Percentiles rank a stretch among this genome's conserved stretches.
Conservation (phyloP, 192 early-diverging fungal genomes). For the Entomortierella chlamydospora region DNA sequence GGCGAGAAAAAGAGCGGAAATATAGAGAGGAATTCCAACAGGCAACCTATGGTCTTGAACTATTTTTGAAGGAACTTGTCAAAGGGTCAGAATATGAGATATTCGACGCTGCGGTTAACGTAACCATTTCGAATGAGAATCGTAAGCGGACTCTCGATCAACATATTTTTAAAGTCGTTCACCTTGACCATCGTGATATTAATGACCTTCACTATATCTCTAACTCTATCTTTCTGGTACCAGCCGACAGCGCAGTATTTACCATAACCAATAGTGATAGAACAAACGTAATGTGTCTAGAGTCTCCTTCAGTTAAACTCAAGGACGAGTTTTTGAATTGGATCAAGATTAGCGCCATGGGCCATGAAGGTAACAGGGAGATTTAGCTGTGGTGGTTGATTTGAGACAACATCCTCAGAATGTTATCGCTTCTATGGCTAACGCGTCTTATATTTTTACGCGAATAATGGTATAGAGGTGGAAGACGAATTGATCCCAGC, state of each 20-base stretch:
- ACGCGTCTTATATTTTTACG: too few relatives aligned
- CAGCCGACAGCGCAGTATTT: constrained; percentile 37
- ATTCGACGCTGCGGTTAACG: constrained; percentile 15
- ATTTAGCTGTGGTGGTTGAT: too few relatives aligned
- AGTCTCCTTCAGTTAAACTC: constrained; percentile 42
- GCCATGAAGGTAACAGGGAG: constrained; percentile 15
- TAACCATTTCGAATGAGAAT: constrained; percentile 28
- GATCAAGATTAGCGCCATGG: constrained; percentile 26
- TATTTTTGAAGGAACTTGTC: constrained; percentile 21
- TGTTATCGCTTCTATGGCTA: too few relatives aligned
- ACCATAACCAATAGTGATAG: constrained; percentile 25
- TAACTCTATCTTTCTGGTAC: not conserved
- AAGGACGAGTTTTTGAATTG: constrained; percentile 45
- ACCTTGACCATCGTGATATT: too few relatives aligned
- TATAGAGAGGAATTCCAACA: constrained; percentile 33
- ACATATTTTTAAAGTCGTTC: too few relatives aligned
- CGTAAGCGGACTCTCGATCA: too few relatives aligned
- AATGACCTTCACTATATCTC: too few relatives aligned
- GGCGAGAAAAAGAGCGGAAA: constrained; percentile 21
- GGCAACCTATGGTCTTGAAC: constrained; percentile 29
- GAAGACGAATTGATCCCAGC: not conserved
- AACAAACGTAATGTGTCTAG: constrained; percentile 44
- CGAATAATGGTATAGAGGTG: too few relatives aligned
- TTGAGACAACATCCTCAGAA: too few relatives aligned
- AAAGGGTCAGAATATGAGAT: constrained; percentile 29